Base-by-base conservation (phyloP, 495 filamentous ascomycete species). In the Extremus antarcticus region DNA sequence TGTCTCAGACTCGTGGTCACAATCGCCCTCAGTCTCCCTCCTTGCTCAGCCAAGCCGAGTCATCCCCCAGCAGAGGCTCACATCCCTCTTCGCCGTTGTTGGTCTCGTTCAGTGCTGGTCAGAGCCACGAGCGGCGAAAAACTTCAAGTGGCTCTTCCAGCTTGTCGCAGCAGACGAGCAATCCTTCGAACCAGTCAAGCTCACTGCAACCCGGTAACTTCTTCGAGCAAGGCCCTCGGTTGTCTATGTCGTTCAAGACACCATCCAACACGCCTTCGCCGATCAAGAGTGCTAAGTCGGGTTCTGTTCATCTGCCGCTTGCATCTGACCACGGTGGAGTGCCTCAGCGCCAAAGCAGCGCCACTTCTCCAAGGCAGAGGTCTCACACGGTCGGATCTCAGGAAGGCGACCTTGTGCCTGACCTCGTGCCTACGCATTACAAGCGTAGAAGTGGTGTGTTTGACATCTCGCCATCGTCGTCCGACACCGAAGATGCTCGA, bases 401-500 rank as follows among this genome's bases (percentile, higher is more conserved):
- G 65, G 92, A 97, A 69, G 85, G 85, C 4, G 94, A 91, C 66
- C 70, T 80, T n/a, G 74, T 81, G 45, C 83, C 94, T 57, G 72
- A 85, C 32, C 80, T 88, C 56, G 59, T 78, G 7, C 80, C 85
- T 0, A 76, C 80, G 25, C 90, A 95, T 56, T 79, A 89, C 63
- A 95, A 96, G 68, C 86, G 90, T 24, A 79, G 90, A 59, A 96
- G 90, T 65, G 91, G 95, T 65, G 83, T 96, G 8, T 87, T 95
- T 62, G 94, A 97, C 65, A 85, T 95, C 68, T 97, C 94, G 2
- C 92, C 92, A 24, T 97, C 92, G 0, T 97, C 94, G 0, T 98
- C 92, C 0, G 92, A 98, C 66, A 97, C 94, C 58, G 92, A 98
- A 66, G 90, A 94, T 35, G 83, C 90, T 16, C 85, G 91, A 61